Evolutionary conservation across 2,329 filamentous ascomycete genomes (phyloP).

Genomic region (Aureobasidium pullulans): DNA sequence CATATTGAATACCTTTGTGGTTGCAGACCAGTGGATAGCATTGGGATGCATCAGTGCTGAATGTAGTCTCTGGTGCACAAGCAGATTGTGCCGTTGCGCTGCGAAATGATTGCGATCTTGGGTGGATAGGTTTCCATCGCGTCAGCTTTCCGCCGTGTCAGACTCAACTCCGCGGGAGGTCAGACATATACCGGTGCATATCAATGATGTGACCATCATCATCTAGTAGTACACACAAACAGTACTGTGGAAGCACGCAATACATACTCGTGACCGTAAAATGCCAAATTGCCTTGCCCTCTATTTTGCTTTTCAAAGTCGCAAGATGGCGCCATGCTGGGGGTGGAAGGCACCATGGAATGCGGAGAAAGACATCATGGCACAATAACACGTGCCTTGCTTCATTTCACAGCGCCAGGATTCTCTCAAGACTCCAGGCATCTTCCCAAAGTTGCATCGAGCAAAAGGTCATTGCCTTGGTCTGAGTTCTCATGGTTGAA

Average conservation of each 20-base stretch:
- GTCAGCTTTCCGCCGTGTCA: background rate
- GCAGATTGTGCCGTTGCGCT: too few relatives aligned
- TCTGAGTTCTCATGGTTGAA: too few relatives aligned
- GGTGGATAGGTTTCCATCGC: too few relatives aligned
- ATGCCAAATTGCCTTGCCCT: background rate
- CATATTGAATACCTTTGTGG: background rate
- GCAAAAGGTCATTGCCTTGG: too few relatives aligned
- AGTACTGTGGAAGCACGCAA: background rate
- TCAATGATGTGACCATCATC: background rate
- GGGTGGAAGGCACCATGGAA: background rate
- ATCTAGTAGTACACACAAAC: too few relatives aligned
- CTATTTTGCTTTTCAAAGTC: background rate
- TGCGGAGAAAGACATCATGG: background rate
- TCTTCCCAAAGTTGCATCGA: too few relatives aligned
- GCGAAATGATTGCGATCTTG: too few relatives aligned
- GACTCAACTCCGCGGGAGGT: background rate
- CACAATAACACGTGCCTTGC: background rate
- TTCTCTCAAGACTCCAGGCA: too few relatives aligned
- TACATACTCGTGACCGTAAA: background rate
- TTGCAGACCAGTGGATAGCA: too few relatives aligned
- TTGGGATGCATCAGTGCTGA: too few relatives aligned
- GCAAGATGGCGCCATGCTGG: conserved; percentile 2
- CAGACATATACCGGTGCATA: background rate
- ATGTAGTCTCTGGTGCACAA: too few relatives aligned
- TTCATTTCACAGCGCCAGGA: too few relatives aligned